Evolutionary conservation across 176 grass and related monocot genomes (phyloP), one percentile per base, ranked within the genome.

Genomic region (Thalia dealbata): DNA sequence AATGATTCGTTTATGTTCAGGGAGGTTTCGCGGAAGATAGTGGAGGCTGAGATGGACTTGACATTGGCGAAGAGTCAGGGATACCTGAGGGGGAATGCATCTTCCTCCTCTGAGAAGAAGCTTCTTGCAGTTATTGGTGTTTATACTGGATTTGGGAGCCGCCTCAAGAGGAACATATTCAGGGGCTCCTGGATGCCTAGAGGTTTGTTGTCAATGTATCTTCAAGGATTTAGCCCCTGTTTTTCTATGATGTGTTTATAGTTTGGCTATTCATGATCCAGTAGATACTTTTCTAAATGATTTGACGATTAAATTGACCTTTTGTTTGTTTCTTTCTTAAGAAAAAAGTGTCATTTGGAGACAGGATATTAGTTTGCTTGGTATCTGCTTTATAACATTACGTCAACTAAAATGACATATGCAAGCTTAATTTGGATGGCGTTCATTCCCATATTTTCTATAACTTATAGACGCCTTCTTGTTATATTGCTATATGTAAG

Each of bases 111-210:
- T 0, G 76, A 78, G 9, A 83, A 84, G 62, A 81, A 78, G 59
- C 72, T 99, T 72, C 85, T 91, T 79, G 85, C 90, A 0, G 87
- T 99, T 52, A 93, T 99, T 78, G 90, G 95, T 69, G 90, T 99
- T 77, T 93, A 93, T 63, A 93, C 95, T 67, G 95, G 95, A 54
- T 99, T 99, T 83, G 95, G 95, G 24, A 93, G 90, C 45, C 87
- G 84, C 10, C 87, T 99, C 54, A 93, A 79, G 76, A 88, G 90
- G 80, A 99, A 91, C 59, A 25, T 41, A 66, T 99, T 99, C 78
- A 84, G 95, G 25, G 85, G 85, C 59, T 93, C 90, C 0, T 99
- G 95, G 95, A 99, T 99, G 95, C 95, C 90, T 0, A 91, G 74
- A 99, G 95, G 90, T 99, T 77, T 77, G 79, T 51, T 10, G 18